These are phyloP conservation scores for Saccharomycopsis vini DNA, from an alignment of 805 yeast species.

Conservation along the genomic window DNA sequence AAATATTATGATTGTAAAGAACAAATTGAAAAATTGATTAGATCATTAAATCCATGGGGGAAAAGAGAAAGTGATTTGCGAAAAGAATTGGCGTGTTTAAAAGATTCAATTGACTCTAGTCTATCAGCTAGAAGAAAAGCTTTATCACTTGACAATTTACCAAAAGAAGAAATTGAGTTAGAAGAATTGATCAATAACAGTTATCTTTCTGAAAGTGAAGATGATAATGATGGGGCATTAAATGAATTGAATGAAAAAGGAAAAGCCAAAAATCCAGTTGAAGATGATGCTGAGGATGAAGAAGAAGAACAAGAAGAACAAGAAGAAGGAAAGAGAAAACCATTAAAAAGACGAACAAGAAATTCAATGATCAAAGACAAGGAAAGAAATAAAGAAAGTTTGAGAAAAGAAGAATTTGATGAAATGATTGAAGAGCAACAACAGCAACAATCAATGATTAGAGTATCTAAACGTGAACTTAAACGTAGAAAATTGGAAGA, in stretches of 20 bases:
- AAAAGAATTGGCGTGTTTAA: constrained; percentile 48
- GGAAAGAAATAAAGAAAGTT: background rate
- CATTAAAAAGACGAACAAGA: constrained; percentile 23
- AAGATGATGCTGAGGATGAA: constrained; percentile 29
- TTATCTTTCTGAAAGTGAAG: constrained; percentile 6
- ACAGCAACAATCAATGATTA: constrained; percentile 14
- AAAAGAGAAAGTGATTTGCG: constrained; percentile 56
- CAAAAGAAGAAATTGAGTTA: constrained; percentile 36
- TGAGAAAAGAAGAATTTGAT: constrained; percentile 26
- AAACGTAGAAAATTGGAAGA: constrained; percentile 27
- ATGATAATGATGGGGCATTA: constrained; percentile 5
- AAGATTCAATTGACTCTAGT: constrained; percentile 45
- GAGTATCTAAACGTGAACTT: constrained; percentile 31
- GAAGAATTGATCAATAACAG: constrained; percentile 24
- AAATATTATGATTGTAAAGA: constrained; percentile 52
- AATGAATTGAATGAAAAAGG: constrained; percentile 5
- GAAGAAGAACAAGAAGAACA: constrained; percentile 32
- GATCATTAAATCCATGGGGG: constrained; percentile 75
- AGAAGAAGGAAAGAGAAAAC: constrained; percentile 26
- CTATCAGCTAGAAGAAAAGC: constrained; percentile 52
- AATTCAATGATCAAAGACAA: constrained; percentile 18
- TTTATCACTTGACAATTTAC: constrained; percentile 34
- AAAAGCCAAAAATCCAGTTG: constrained; percentile 18
- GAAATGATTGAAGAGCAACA: constrained; percentile 26
- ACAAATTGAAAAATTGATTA: constrained; percentile 45